Conservation (phyloP, 495 filamentous ascomycete genomes). For the Pseudomonodictys pantanalensis region DNA sequence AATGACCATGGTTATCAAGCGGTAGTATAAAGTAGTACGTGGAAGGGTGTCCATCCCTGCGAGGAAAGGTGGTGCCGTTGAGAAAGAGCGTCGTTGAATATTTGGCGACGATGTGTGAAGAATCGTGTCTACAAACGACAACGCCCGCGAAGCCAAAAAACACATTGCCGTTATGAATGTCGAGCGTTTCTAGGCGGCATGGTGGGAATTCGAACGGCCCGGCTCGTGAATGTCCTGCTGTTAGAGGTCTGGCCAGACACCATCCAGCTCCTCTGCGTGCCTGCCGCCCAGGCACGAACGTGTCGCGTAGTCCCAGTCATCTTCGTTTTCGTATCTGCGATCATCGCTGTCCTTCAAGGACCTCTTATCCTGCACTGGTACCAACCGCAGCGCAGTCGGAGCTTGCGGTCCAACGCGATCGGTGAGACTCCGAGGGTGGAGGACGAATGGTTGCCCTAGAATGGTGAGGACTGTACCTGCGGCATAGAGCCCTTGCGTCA, state of each 20-base stretch:
- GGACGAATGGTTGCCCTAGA: conserved; percentile 7
- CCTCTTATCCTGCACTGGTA: neutral
- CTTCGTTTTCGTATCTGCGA: conserved; percentile 1
- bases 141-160: neutral
- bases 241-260: conserved; percentile 7
- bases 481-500: conserved; percentile 7
- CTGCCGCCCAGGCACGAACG: conserved; percentile 5
- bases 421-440: conserved; percentile 7
- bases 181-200: neutral
- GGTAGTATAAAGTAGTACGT: neutral
- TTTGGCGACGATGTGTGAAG: neutral
- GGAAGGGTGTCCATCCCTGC: neutral
- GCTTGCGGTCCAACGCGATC: conserved; percentile 1
- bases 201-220: neutral
- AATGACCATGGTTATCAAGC: neutral
- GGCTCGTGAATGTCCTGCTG: neutral
- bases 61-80: neutral
- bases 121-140: neutral
- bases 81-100: neutral
- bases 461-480: conserved; percentile 15
- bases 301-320: conserved; percentile 17
- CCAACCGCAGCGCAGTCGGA: neutral
- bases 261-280: conserved; percentile 11
- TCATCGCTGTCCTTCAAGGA: neutral
- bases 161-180: neutral